Base-by-base conservation (phyloP, 2,329 filamentous ascomycete species). In the Fusarium lyarnte region DNA sequence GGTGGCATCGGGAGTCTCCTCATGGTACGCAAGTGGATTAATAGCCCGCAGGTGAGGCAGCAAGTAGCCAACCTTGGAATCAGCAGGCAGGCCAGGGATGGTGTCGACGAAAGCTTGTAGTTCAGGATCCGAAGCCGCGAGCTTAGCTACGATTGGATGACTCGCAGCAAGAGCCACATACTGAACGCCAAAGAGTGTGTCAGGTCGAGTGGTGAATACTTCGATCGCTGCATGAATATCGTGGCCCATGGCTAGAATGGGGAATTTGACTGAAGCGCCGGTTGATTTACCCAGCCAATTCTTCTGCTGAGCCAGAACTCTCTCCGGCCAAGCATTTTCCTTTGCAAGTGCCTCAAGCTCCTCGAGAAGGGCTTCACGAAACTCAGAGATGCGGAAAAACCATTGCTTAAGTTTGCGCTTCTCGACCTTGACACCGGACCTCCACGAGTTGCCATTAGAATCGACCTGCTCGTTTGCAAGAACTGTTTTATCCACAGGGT, bases 391-490 rank as follows among this genome's bases (percentile, higher is more conserved):
- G 70, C 90, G 91, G 72, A 97, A 89, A 80, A 97, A 97, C 94
- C 94, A 97, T 81, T 97, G 94, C 82, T 93, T 94, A 52, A 97
- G 85, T 74, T 89, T 89, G 66, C 89, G 85, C 82, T 94, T 93
- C 81, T 96, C 92, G 23, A 97, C 94, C 79, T 92, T 91, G 54
- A 93, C 94, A 14, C 94, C 94, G 3, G 93, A 96, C 63, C 94
- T 89, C 94, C 94, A 97, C 4, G 94, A 97, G 75, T 86, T 89
- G 36, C 94, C 94, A 78, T 94, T 92, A 54, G 92, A 87, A 79
- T 97, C 93, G n/a, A 97, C 94, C 82, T 97, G 94, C 81, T 97
- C 94, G 79, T 97, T 97, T 16, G 94, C 94, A 66, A 97, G 85
- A 21, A 97, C 94, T 0, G 94, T 97, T 79, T 93, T 91, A 79